Conservation (phyloP, 169 alveolate species). For the Plasmodium yoelii region DNA sequence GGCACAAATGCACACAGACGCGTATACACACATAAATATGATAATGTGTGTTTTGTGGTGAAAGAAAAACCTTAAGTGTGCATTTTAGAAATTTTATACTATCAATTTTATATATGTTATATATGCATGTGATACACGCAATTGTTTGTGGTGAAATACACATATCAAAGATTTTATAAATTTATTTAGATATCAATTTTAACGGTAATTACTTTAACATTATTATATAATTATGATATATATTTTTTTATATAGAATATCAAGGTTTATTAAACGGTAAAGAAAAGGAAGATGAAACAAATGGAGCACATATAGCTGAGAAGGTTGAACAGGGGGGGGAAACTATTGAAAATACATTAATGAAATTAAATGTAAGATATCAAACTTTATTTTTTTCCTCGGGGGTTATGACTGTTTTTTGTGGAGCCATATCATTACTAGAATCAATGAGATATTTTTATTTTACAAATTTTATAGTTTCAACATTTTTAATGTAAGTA, state of each 20-base stretch:
- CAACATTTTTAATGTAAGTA: slow-evolving; percentile 83
- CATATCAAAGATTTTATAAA: no score
- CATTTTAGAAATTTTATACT: not conserved
- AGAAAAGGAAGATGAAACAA: slow-evolving; percentile 65
- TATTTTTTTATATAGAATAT: slow-evolving; percentile 30
- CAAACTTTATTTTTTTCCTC: slow-evolving; percentile 91
- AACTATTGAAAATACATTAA: slow-evolving; percentile 90
- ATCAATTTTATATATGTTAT: no score
- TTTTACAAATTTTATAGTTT: slow-evolving; percentile 82
- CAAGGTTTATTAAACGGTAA: slow-evolving; percentile 67
- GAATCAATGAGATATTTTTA: slow-evolving; percentile 82
- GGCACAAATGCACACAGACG: not conserved
- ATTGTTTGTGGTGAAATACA: no score
- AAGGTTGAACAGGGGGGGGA: slow-evolving; percentile 92
- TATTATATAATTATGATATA: no score
- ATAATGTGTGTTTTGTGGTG: not conserved
- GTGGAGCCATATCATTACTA: slow-evolving; percentile 85
- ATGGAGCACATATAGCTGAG: slow-evolving; percentile 73
- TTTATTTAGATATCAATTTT: no score
- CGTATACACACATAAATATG: not conserved
- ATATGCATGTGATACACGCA: no score
- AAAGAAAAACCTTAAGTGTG: not conserved
- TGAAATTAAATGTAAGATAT: slow-evolving; percentile 88
- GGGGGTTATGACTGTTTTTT: slow-evolving; percentile 86
- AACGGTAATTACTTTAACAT: no score